A percentile compares a stretch with the other conserved stretches of the same genome.
Conservation (phyloP, 2,329 filamentous ascomycete species). For the Fusarium tanahbumbuense region DNA sequence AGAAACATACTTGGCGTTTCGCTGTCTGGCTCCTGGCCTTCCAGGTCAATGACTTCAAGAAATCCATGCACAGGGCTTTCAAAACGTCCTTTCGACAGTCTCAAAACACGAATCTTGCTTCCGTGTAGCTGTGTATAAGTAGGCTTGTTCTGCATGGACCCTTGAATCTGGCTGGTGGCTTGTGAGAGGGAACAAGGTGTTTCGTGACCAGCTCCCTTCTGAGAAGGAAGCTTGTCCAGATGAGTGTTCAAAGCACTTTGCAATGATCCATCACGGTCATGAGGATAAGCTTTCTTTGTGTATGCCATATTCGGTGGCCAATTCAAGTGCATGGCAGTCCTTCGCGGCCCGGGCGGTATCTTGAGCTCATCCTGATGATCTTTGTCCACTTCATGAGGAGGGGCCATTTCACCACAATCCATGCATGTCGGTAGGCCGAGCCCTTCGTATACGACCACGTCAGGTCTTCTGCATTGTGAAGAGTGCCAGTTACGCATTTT, state of each 20-base stretch:
- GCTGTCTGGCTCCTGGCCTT: rapidly evolving
- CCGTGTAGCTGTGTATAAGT: background rate
- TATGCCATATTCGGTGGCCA: background rate
- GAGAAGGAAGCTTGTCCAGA: background rate
- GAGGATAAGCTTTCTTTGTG: background rate
- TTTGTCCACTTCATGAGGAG: background rate
- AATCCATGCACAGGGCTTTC: background rate
- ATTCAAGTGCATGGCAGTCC: background rate
- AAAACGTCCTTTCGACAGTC: background rate
- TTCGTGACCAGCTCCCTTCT: rapidly evolving
- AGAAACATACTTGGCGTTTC: background rate
- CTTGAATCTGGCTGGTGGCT: rapidly evolving
- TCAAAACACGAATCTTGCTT: background rate
- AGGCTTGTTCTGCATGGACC: background rate
- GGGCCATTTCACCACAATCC: background rate
- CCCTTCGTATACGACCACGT: background rate
- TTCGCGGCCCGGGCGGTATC: background rate
- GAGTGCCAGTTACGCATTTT: background rate
- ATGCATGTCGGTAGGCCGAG: background rate
- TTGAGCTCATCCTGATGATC: background rate
- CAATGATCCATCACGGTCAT: background rate
- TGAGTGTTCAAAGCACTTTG: background rate
- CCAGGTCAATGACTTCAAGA: background rate
- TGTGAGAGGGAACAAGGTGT: rapidly evolving
- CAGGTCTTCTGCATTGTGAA: background rate